phyloP scores from a whole-genome alignment of 176 grass and related monocot genomes.

The Aegilops bicornis region DNA sequence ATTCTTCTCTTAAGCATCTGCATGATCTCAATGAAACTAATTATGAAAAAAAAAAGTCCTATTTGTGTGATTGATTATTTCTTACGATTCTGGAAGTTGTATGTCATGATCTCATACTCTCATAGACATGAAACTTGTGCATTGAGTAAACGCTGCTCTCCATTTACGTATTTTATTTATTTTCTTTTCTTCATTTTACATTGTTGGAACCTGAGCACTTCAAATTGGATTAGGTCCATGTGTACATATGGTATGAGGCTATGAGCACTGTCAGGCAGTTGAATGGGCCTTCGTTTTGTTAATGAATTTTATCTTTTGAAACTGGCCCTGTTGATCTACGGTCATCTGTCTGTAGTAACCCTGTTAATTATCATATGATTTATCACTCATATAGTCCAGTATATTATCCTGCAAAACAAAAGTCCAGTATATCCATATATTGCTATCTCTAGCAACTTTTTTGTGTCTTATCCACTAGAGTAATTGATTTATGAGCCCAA shows the following conservation, averaged over 20 bases:
- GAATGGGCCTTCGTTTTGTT: no score
- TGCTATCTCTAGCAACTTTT: not conserved
- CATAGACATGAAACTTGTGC: not conserved
- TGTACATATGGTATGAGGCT: not conserved
- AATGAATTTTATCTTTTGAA: no score
- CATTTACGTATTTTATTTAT: not conserved
- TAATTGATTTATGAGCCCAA: no score
- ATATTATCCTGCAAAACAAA: not conserved
- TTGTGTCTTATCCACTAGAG: not conserved
- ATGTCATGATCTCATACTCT: not conserved
- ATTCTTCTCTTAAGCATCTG: not conserved
- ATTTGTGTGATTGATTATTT: not conserved
- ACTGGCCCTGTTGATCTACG: no score
- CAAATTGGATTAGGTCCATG: not conserved
- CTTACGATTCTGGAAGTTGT: not conserved
- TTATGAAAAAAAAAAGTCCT: not conserved
- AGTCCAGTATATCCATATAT: not conserved
- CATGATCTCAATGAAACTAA: not conserved
- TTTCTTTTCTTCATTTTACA: not conserved
- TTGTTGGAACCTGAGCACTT: not conserved
- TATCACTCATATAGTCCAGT: not conserved
- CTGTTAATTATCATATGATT: not conserved
- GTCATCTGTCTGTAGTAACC: no score
- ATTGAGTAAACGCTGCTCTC: not conserved
- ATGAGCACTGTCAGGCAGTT: not conserved